Base-by-base conservation (phyloP, 2,329 filamentous ascomycete species). In the Albifimbria verrucaria region DNA sequence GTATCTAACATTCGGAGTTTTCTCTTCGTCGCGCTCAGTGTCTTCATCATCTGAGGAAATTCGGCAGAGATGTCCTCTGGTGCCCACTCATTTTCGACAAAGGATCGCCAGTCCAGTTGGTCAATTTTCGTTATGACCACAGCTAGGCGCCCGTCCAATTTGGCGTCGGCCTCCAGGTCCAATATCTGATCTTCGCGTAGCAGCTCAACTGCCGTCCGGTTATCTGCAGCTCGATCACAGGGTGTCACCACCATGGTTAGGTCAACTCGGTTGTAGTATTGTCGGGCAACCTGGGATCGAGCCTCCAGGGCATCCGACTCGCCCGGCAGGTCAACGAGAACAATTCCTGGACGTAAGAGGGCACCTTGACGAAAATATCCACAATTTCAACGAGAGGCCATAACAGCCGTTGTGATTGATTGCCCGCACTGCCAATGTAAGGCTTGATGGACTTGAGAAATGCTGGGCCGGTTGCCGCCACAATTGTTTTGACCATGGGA, bases 321-420 rank as follows among this genome's bases (percentile, higher is more conserved):
- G 1, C 59, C 59, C 1, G 59, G 59, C 1, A 62, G 47, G n/a
- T 62, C 58, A 2, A 62, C 58, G 0, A 62, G 48, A 18, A 56
- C 52, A 5, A 62, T 25, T 2, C 58, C 57, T 28, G 53, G 18
- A 11, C 48, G 42, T 2, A 62, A 52, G 6, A 62, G 17, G 50
- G 41, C 0, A 54, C 47, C 2, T 49, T 24, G 28, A 58, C 28
- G 17, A 43, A 57, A 6, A 58, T 23, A 10, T 58, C 52, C 0
- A 61, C 57, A 5, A 48, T 26, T 4, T 57, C 52, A 2, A 61
- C 59, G 23, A 61, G 21, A 3, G 56, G 53, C 59, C 59, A 61
- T 9, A 48, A 11, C 18, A 2, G 17, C 10, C 24, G 24, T 3
- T 43, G 18, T 22, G 36, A 28, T 12, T 51, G 42, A 3, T n/a